Conservation (phyloP, 345 rosid genomes). For the rapeseed (Brassica napus) region DNA sequence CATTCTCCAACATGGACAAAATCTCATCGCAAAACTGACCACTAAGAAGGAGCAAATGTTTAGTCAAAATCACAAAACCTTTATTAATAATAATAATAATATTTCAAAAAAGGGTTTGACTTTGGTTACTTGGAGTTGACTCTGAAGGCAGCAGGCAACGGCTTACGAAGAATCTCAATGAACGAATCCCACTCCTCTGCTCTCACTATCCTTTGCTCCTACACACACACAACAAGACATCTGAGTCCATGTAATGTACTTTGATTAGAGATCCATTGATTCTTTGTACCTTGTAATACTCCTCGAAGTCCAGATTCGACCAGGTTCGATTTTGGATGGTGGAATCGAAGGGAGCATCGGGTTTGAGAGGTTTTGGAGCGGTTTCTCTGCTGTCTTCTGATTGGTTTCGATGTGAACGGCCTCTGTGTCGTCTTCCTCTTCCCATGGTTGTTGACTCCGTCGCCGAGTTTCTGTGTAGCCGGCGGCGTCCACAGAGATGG, state of each 20-base stretch:
- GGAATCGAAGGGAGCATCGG: slow-evolving; percentile 50
- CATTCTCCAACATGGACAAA: slow-evolving; percentile 71
- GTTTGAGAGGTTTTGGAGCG: slow-evolving; percentile 59
- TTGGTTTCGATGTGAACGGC: slow-evolving; percentile 66
- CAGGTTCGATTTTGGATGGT: slow-evolving; percentile 44
- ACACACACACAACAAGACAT: slow-evolving; percentile 2
- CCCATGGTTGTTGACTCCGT: slow-evolving; percentile 41
- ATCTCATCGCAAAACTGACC: slow-evolving; percentile 81
- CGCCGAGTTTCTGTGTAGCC: slow-evolving; percentile 22
- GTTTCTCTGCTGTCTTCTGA: slow-evolving; percentile 62
- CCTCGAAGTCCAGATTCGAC: slow-evolving; percentile 72
- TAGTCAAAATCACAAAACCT: background rate
- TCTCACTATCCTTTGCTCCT: slow-evolving; percentile 84
- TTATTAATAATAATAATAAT: background rate
- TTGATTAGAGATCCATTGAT: background rate
- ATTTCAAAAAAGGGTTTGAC: background rate
- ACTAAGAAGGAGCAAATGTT: slow-evolving; percentile 48
- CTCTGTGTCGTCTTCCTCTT: slow-evolving; percentile 59
- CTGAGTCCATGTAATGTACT: background rate
- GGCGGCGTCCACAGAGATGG: slow-evolving; percentile 18
- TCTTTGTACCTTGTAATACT: slow-evolving; percentile 75
- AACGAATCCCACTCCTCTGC: slow-evolving; percentile 83
- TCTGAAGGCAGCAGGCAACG: slow-evolving; percentile 96
- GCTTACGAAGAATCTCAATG: slow-evolving; percentile 67
- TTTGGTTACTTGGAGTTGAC: slow-evolving; percentile 69